Evolutionary conservation across 1,284 basidiomycete genomes (phyloP).

Genomic region (Phenoliferia sp.): DNA sequence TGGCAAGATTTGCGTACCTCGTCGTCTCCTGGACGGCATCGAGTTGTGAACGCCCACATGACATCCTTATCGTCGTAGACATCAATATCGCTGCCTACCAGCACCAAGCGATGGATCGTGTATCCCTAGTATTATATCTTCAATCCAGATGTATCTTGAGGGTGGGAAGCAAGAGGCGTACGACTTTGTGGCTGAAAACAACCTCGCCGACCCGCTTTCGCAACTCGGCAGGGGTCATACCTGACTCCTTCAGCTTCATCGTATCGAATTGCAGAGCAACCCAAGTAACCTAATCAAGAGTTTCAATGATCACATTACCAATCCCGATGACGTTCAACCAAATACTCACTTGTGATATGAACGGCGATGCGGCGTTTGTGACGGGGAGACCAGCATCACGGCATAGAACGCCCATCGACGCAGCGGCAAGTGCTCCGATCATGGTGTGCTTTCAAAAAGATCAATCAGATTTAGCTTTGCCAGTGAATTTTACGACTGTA

Average conservation of each 20-base stretch:
- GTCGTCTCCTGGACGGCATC: conserved; percentile 18
- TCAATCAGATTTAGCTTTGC: neutral
- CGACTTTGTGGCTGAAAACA: conserved; percentile 19
- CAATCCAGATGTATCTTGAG: too few relatives aligned
- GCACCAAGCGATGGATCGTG: conserved; percentile 20
- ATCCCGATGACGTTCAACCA: conserved; percentile 10
- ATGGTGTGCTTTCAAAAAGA: conserved; percentile 9
- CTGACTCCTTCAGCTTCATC: conserved; percentile 1
- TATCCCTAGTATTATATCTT: too few relatives aligned
- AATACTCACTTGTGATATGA: conserved; percentile 16
- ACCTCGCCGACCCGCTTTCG: conserved; percentile 16
- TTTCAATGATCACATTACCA: too few relatives aligned
- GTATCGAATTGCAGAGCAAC: conserved; percentile 17
- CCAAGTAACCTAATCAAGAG: too few relatives aligned
- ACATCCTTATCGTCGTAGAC: conserved; percentile 21
- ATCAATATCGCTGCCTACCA: conserved; percentile 17
- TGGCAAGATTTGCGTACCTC: neutral
- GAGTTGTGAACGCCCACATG: conserved; percentile 19
- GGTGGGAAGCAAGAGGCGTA: too few relatives aligned
- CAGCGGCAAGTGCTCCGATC: conserved; percentile 19
- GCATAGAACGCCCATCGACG: conserved; percentile 12
- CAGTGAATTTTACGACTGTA: neutral
- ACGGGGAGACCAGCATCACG: conserved; percentile 12
- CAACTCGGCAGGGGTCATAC: conserved; percentile 10
- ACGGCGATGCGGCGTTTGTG: conserved; percentile 9